phyloP scores from a whole-genome alignment of 2,329 filamentous ascomycete genomes.

The Fusarium concolor region DNA sequence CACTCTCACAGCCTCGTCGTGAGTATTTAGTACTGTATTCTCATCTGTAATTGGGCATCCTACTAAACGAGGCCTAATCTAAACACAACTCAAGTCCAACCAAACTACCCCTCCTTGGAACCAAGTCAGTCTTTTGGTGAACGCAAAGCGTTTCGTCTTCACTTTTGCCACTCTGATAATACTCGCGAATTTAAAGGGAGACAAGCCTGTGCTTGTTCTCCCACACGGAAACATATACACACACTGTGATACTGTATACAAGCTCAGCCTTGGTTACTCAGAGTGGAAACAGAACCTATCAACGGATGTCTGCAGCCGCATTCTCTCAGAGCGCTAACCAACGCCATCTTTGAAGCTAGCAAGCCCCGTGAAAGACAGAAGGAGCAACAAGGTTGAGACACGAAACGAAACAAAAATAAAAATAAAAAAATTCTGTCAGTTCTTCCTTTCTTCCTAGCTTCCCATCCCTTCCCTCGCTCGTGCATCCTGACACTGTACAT shows the following conservation, averaged over 20 bases:
- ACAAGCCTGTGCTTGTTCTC: background rate
- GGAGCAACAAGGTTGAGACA: conserved; percentile 32
- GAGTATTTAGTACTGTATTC: conserved; percentile 6
- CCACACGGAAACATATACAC: no score
- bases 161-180: conserved; percentile 20
- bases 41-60: conserved; percentile 9
- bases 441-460: background rate
- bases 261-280: conserved; percentile 11
- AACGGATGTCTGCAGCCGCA: conserved; percentile 27
- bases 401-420: conserved; percentile 28
- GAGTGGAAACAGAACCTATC: conserved; percentile 18
- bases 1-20: conserved; percentile 12
- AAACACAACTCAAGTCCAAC: conserved; percentile 2
- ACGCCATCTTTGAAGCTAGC: conserved; percentile 28
- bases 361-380: conserved; percentile 27
- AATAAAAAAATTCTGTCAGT: conserved; percentile 13
- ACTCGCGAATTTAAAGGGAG: conserved; percentile 2
- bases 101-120: background rate
- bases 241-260: conserved; percentile 21
- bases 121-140: background rate
- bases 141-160: conserved; percentile 3
- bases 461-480: no score
- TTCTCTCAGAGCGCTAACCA: conserved; percentile 31
- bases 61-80: conserved; percentile 15
- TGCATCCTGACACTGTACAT: background rate